A percentile compares a stretch with the other conserved stretches of the same genome.
phyloP scores from a whole-genome alignment of 306 rosid species.

The Cicer bijugum region DNA sequence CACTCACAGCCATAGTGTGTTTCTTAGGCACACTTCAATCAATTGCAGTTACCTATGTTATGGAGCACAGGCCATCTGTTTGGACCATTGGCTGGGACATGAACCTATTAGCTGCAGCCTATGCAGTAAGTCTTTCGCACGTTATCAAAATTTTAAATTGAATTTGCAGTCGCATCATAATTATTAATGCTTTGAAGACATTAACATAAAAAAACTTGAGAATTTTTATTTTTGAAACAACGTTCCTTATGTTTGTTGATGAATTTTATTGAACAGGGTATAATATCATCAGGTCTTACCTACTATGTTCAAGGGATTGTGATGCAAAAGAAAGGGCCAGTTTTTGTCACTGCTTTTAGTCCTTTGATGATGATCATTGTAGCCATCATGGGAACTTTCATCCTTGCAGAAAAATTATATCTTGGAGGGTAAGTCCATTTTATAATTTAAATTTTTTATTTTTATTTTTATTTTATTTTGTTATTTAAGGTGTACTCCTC shows the following conservation, averaged over 20 bases:
- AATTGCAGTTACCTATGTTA: constrained; percentile 66
- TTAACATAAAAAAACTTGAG: too few relatives aligned
- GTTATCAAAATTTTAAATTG: neutral
- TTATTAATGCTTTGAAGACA: neutral
- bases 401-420: constrained; percentile 78
- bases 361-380: constrained; percentile 95
- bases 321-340: constrained; percentile 86
- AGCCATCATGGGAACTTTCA: constrained; percentile 81
- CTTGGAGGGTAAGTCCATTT: constrained; percentile 69
- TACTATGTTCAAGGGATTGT: constrained; percentile 86
- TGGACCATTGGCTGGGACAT: constrained; percentile 94
- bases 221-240: too few relatives aligned
- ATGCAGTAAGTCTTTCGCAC: constrained; percentile 61
- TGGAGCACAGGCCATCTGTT: constrained; percentile 69
- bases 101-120: constrained; percentile 91
- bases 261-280: constrained; percentile 56
- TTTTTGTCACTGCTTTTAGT: constrained; percentile 92
- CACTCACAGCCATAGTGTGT: constrained; percentile 86
- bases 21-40: constrained; percentile 80
- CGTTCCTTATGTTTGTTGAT: neutral
- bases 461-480: neutral
- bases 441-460: neutral
- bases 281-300: constrained; percentile 69
- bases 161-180: neutral
- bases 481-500: too few relatives aligned